Evolutionary conservation across 192 early-diverging fungal species (phyloP).

Genomic region (Geosiphon pyriformis): DNA sequence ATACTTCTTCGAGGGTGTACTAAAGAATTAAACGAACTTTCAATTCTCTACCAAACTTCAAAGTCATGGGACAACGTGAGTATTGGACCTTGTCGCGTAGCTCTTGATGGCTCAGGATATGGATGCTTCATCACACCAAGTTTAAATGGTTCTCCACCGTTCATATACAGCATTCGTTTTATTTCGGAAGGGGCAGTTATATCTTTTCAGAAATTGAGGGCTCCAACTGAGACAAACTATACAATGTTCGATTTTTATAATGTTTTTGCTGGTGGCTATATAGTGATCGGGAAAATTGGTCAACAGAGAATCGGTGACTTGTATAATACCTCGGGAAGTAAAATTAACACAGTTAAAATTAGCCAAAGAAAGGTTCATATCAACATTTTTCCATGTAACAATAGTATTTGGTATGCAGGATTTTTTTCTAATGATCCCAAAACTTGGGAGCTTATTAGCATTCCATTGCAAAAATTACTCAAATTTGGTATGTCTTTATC

Average conservation of each 20-base stretch:
- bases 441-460: too few relatives aligned
- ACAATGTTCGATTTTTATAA: not conserved
- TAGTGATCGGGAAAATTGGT: not conserved
- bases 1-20: not conserved
- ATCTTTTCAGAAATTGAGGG: not conserved
- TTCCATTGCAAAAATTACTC: too few relatives aligned
- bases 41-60: not conserved
- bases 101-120: not conserved
- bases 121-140: not conserved
- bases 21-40: not conserved
- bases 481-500: too few relatives aligned
- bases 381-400: not conserved
- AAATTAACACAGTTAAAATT: not conserved
- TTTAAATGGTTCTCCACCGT: not conserved
- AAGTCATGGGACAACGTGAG: not conserved
- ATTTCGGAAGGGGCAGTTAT: not conserved
- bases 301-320: not conserved
- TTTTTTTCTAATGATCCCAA: too few relatives aligned
- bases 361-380: not conserved
- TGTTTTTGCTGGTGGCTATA: not conserved
- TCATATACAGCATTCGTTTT: not conserved
- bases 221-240: not conserved
- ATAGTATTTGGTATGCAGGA: not conserved
- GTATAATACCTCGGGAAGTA: not conserved
- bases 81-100: not conserved